Base-by-base conservation (phyloP, 2,329 filamentous ascomycete species). In the Aspergillus clavatus region DNA sequence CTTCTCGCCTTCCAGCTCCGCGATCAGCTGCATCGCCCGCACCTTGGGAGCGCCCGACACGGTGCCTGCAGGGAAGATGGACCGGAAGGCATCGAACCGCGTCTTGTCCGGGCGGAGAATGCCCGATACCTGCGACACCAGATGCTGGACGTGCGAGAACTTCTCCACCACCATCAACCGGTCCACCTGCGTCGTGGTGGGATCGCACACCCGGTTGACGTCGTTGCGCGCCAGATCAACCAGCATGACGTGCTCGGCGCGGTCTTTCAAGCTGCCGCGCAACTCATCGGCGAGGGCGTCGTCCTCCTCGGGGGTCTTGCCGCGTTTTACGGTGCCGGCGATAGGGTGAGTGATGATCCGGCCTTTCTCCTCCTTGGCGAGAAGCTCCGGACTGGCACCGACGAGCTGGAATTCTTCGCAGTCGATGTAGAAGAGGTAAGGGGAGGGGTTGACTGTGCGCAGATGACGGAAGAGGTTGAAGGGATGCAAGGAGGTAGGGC, bases 391-490 rank as follows among this genome's bases (percentile, higher is more conserved):
- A 46, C 88, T 95, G 29, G 93, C 93, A 47, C 93, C 93, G 10
- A 98, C 86, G 55, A 98, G 90, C 66, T 96, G 87, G 71, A 98
- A 97, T 61, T 88, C 86, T 48, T 80, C 79, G 71, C 91, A 97
- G 67, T 93, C 83, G 50, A 98, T 81, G 71, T 90, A 98, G 76
- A 98, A 98, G 27, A 98, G 82, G 70, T 98, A 98, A 0, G 93
- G 93, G 7, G 89, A 95, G 0, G 93, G 93, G 66, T 98, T 98
- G 61, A 97, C 87, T n/a, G 89, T 95, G 51, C 93, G 87, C 28
- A 98, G 79, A 66, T 95, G 89, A 43, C 91, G 83, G 76, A 97
- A 98, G 60, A 98, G 87, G 74, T 97, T 98, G 78, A 97, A 98
- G 0, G 93, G 91, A 68, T 98, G 93, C 35, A 98, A 76, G 45